A percentile compares a stretch with the other conserved stretches of the same genome.
These are phyloP conservation scores for Salvia sclarea DNA, from an alignment of 305 asterid species.

Conservation along the genomic window DNA sequence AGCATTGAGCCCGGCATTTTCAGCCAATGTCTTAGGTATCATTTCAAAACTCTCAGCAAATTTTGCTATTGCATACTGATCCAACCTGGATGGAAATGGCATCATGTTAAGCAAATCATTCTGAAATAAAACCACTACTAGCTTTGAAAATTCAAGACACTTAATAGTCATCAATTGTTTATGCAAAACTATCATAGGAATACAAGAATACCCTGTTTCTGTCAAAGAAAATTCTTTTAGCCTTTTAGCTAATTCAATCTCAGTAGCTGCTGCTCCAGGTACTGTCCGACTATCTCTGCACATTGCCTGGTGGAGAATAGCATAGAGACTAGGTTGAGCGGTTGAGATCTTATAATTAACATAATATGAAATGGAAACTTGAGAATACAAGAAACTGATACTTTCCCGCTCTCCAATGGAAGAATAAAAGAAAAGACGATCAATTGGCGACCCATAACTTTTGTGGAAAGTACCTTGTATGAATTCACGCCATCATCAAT, in stretches of 20 bases:
- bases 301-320: conserved; percentile 68
- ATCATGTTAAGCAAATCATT: neutral
- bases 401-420: neutral
- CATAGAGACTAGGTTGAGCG: conserved; percentile 23
- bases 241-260: conserved; percentile 85
- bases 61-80: conserved; percentile 93
- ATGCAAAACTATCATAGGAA: neutral
- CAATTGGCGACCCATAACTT: conserved; percentile 13
- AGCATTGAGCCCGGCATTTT: conserved; percentile 97
- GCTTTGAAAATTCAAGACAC: neutral
- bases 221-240: conserved; percentile 86
- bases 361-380: conserved; percentile 8
- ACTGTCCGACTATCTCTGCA: conserved; percentile 92
- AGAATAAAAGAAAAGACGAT: conserved; percentile 16
- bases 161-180: neutral
- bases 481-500: conserved; percentile 96
- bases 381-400: conserved; percentile 10
- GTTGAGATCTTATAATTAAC: conserved; percentile 28
- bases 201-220: conserved; percentile 77
- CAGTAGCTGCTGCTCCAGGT: conserved; percentile 99
- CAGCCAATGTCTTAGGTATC: conserved; percentile 90
- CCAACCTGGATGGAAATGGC: conserved; percentile 61
- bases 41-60: conserved; percentile 97
- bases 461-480: conserved; percentile 60
- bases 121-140: neutral